phyloP scores from a whole-genome alignment of 306 rosid species.

The Gastrolobium bilobum region DNA sequence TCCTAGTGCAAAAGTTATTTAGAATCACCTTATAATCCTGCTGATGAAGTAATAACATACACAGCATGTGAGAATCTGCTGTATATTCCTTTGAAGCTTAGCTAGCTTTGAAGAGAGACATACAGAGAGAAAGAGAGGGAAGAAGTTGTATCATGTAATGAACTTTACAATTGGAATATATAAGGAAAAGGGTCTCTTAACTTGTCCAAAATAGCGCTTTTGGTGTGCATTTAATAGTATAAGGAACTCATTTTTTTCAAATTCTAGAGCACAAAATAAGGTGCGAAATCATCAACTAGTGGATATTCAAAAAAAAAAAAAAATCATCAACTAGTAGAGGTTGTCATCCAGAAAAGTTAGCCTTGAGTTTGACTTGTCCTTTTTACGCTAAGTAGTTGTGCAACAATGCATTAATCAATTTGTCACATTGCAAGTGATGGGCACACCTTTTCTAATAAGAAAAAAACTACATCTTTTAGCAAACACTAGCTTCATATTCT shows the following conservation, averaged over 20 bases:
- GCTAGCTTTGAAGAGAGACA: conserved; percentile 18
- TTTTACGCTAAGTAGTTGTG: conserved; percentile 44
- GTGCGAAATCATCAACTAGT: conserved; percentile 57
- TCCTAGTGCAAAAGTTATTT: background rate
- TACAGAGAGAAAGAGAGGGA: conserved; percentile 2
- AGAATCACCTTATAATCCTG: conserved; percentile 32
- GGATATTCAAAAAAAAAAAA: too few relatives aligned
- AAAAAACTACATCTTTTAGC: conserved; percentile 29
- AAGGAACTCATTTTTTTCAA: conserved; percentile 36
- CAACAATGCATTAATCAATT: conserved; percentile 45
- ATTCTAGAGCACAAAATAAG: conserved; percentile 52
- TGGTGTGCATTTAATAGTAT: conserved; percentile 43
- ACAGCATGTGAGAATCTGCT: conserved; percentile 19
- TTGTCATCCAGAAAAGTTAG: conserved; percentile 48
- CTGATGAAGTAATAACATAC: conserved; percentile 33
- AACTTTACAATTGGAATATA: conserved; percentile 12
- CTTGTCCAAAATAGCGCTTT: conserved; percentile 59
- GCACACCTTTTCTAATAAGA: background rate
- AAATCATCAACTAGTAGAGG: conserved; percentile 58
- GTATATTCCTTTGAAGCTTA: conserved; percentile 22
- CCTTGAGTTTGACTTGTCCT: conserved; percentile 58
- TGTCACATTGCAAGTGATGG: conserved; percentile 44
- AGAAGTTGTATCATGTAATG: conserved; percentile 26
- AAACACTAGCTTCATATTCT: conserved; percentile 34
- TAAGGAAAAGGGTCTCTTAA: conserved; percentile 29